Conservation (phyloP, 2,329 filamentous ascomycete genomes). For the Diplodia mutila region DNA sequence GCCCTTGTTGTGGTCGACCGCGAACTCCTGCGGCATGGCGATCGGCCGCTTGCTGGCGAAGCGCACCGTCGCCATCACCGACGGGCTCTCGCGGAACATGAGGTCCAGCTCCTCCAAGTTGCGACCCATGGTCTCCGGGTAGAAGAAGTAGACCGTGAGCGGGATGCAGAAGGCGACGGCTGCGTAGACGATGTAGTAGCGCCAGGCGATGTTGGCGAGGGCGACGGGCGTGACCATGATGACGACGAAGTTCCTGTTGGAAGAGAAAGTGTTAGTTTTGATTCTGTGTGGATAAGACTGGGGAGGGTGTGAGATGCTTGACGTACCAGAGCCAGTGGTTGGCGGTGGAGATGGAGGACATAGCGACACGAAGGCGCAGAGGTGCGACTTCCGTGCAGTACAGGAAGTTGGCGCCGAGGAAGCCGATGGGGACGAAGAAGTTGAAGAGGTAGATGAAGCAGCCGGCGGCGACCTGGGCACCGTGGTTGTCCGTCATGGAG, state of each 20-base stretch:
- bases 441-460: conserved; percentile 65
- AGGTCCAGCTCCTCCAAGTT: conserved; percentile 51
- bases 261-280: conserved; percentile 34
- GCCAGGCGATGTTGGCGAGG: conserved; percentile 56
- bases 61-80: conserved; percentile 34
- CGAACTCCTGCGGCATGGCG: conserved; percentile 20
- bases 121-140: conserved; percentile 56
- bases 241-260: conserved; percentile 47
- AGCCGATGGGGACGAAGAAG: conserved; percentile 63
- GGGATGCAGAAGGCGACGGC: conserved; percentile 52
- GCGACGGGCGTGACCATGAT: conserved; percentile 53
- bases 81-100: conserved; percentile 46
- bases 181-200: conserved; percentile 58
- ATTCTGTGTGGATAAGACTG: conserved; percentile 27
- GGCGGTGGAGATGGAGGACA: conserved; percentile 61
- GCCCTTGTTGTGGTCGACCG: conserved; percentile 8
- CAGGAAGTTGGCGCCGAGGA: conserved; percentile 63
- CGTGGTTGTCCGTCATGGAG: conserved; percentile 52
- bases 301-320: neutral
- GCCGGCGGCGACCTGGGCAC: conserved; percentile 56
- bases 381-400: conserved; percentile 64
- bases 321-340: conserved; percentile 57
- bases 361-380: conserved; percentile 55
- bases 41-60: conserved; percentile 22
- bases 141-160: conserved; percentile 50